Evolutionary conservation across 208 protist species (phyloP), one percentile per base, ranked within the genome.

Genomic region (Wallacemonas sp.): DNA sequence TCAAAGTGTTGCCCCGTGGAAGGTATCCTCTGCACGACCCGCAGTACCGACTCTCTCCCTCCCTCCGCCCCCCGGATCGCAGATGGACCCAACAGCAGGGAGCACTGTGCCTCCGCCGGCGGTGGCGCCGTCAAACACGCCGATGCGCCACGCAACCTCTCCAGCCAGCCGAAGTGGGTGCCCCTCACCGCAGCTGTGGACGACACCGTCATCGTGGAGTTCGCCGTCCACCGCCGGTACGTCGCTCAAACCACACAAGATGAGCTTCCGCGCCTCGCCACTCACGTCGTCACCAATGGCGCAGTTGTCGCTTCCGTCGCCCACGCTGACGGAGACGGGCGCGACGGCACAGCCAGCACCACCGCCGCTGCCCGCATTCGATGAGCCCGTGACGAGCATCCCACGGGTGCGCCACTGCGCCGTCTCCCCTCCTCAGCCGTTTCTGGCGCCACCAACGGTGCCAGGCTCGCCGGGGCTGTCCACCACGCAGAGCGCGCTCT

Each of bases 231-330:
- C n/a, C 27, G 5, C 26, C 27, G 12, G n/a, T 5, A 9, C 48
- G 24, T 33, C 27, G 27, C 24, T 34, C 21, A 56, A 56, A 23
- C 48, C 48, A 56, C 48, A 5, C 4, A 56, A n/a, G 48, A 27
- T 56, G 24, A 56, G 48, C 26, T 56, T 56, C n/a, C 27, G n/a
- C 24, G 11, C 24, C 48, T 56, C 48, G 8, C 48, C 48, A 9
- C 24, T 19, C 27, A 11, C 44, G 44, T 17, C 19, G 17, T 26
- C 17, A n/a, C n/a, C n/a, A 6, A 16, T 49, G 44, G 17, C 44
- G 19, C 17, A 16, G 44, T 11, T 23, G 44, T 26, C 44, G 44
- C 44, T 49, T 16, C 16, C 36, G 12, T 41, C 16, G 44, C 19
- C 44, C 44, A 16, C 17, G 11, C 17, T 0, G 44, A 49, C 19